phyloP scores from a whole-genome alignment of 1,139 yeast genomes.

The Kluyveromyces sp. region DNA sequence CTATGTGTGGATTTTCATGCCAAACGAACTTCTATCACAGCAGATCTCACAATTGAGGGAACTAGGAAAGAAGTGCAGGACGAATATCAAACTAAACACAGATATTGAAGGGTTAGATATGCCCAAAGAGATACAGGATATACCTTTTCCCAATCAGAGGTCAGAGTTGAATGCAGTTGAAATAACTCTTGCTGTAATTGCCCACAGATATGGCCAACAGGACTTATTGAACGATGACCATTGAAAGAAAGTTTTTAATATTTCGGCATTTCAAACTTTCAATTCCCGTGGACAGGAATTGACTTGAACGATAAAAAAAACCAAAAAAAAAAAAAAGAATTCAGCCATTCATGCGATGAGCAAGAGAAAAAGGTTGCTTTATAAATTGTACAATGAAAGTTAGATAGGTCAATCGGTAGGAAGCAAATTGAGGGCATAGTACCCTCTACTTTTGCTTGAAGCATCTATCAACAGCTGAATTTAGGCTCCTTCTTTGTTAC shows the following conservation, averaged over 20 bases:
- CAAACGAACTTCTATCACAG: slow-evolving; percentile 1
- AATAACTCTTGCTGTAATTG: slow-evolving; percentile 1
- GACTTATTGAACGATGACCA: not conserved
- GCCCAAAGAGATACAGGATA: slow-evolving; percentile 1
- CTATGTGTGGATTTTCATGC: slow-evolving; percentile 11
- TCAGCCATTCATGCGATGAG: too few species aligned
- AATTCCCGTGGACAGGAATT: not conserved
- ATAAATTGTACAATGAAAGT: too few species aligned
- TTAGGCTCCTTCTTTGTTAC: not conserved
- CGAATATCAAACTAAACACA: not conserved
- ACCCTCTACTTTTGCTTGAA: too few species aligned
- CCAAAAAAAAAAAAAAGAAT: too few species aligned
- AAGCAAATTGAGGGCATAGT: too few species aligned
- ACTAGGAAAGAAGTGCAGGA: slow-evolving; percentile 2
- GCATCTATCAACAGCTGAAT: too few species aligned
- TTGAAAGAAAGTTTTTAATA: not conserved
- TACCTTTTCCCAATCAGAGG: slow-evolving; percentile 1
- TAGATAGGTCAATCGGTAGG: too few species aligned
- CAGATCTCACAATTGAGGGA: slow-evolving; percentile 3
- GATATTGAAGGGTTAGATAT: not conserved
- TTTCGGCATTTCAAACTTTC: not conserved
- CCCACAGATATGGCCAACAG: slow-evolving; percentile 2
- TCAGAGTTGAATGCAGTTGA: not conserved
- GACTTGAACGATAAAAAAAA: not conserved
- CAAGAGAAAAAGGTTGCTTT: too few species aligned